Conservation (phyloP, 306 rosid species). For the Mimosa bimucronata region DNA sequence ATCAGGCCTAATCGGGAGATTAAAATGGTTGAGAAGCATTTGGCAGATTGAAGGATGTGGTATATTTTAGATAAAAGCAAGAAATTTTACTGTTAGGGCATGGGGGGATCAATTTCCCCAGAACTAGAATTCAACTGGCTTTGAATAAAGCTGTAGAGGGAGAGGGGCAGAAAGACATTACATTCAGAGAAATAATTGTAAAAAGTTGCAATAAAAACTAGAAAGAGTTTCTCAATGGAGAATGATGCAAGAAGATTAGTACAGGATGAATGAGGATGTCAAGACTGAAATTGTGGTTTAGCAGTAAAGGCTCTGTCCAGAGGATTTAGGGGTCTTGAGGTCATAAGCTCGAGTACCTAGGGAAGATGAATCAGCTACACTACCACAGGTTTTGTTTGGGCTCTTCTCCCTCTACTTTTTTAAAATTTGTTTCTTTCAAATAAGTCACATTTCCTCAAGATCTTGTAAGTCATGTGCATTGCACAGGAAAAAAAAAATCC, state of each 20-base stretch:
- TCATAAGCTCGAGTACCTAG: background rate
- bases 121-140: background rate
- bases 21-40: background rate
- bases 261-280: conserved; percentile 2
- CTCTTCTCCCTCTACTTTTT: no score
- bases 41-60: background rate
- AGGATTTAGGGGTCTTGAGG: background rate
- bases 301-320: background rate
- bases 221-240: background rate
- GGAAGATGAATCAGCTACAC: background rate
- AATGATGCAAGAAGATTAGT: background rate
- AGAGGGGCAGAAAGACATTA: conserved; percentile 4
- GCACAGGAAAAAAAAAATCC: no score
- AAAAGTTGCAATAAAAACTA: background rate
- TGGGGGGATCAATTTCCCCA: background rate
- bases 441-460: no score
- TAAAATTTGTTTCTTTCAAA: no score
- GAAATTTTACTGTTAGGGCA: background rate
- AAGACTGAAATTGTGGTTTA: background rate
- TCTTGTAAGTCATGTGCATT: no score
- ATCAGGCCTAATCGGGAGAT: background rate
- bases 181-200: background rate
- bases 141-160: background rate
- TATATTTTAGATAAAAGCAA: background rate
- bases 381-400: no score